A percentile compares a stretch with the other conserved stretches of the same genome.
Conservation (phyloP, 2,329 filamentous ascomycete species). For the Penicillium sp. region DNA sequence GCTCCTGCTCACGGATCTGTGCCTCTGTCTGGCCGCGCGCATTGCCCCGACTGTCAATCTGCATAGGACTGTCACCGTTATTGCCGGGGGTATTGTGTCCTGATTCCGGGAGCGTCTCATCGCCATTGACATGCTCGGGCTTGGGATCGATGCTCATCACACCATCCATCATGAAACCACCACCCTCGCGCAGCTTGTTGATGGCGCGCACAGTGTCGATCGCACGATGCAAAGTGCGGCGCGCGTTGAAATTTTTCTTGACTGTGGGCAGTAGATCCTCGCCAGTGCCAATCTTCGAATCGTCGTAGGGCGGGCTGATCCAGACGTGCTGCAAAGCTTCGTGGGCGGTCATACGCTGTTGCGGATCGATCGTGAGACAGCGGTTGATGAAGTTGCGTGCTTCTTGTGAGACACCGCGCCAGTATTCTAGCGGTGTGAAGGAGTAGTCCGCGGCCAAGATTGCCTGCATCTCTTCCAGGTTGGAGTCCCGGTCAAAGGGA, state of each 20-base stretch:
- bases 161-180: slow-evolving; percentile 62
- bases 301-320: slow-evolving; percentile 57
- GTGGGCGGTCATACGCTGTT: slow-evolving; percentile 85
- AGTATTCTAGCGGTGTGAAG: slow-evolving; percentile 93
- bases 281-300: slow-evolving; percentile 35
- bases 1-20: slow-evolving; percentile 60
- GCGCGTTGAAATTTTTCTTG: slow-evolving; percentile 69
- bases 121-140: slow-evolving; percentile 46
- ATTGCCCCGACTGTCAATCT: slow-evolving; percentile 58
- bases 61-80: slow-evolving; percentile 37
- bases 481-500: slow-evolving; percentile 93
- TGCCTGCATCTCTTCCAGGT: slow-evolving; percentile 99
- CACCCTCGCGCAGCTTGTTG: slow-evolving; percentile 63
- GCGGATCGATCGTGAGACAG: slow-evolving; percentile 87
- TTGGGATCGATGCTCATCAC: slow-evolving; percentile 57
- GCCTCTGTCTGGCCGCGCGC: slow-evolving; percentile 61
- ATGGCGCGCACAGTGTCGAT: slow-evolving; percentile 67
- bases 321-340: slow-evolving; percentile 65
- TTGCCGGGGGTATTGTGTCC: slow-evolving; percentile 10
- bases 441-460: slow-evolving; percentile 95
- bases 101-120: slow-evolving; percentile 41
- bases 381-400: slow-evolving; percentile 89
- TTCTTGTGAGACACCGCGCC: slow-evolving; percentile 82
- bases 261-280: slow-evolving; percentile 62
- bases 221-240: slow-evolving; percentile 63